Percentiles rank a stretch among this genome's conserved stretches.
phyloP scores from a whole-genome alignment of 179 eudicot species.

The Silene noctiflora region DNA sequence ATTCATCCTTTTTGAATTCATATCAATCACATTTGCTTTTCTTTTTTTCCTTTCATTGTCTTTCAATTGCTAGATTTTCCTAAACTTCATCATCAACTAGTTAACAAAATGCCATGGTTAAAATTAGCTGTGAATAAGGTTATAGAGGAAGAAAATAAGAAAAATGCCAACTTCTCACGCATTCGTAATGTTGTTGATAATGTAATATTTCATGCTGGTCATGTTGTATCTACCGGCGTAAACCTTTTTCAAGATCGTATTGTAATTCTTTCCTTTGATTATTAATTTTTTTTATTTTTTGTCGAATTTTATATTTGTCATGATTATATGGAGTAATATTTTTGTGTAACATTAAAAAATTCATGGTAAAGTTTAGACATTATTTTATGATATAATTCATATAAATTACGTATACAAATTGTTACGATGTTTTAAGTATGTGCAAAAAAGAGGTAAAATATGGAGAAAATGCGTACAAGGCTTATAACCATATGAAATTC shows the following conservation, averaged over 20 bases:
- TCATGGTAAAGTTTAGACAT: not conserved
- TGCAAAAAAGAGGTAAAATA: too few species aligned
- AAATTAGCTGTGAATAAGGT: constrained; percentile 58
- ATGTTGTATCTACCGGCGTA: constrained; percentile 55
- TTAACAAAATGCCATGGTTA: constrained; percentile 54
- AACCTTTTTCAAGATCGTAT: constrained; percentile 56
- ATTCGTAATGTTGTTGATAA: constrained; percentile 54
- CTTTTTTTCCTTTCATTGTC: not conserved
- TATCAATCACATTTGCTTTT: not conserved
- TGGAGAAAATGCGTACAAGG: too few species aligned
- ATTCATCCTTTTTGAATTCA: not conserved
- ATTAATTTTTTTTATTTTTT: not conserved
- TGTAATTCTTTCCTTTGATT: constrained; percentile 31
- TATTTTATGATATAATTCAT: too few species aligned
- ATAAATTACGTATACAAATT: too few species aligned
- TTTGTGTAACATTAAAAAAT: too few species aligned
- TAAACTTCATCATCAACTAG: not conserved
- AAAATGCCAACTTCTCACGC: constrained; percentile 37
- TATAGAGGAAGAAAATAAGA: constrained; percentile 43
- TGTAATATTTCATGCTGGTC: constrained; percentile 57
- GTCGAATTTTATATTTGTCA: not conserved
- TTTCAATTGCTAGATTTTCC: not conserved
- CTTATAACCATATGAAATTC: too few species aligned
- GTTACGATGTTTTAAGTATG: too few species aligned
- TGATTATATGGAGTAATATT: not conserved